Base-by-base conservation (phyloP, 441 rosid genomes). In the Corymbia citriodora region DNA sequence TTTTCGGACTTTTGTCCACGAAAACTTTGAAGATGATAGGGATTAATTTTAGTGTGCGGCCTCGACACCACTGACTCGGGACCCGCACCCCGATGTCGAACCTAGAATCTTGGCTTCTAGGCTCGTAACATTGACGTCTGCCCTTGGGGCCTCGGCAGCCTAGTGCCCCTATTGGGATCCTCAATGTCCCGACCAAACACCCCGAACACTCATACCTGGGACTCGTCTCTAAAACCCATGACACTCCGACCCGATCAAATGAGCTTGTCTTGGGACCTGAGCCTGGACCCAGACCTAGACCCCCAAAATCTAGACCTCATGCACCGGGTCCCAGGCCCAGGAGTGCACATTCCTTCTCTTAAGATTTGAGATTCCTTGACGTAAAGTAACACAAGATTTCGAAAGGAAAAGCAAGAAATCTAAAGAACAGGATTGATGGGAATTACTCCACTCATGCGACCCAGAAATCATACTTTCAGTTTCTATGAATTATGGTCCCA, bases 31-130 rank as follows among this genome's bases (percentile, higher is more conserved):
- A 45, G 23, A n/a, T 12, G 52, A 45, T 23, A 3, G 9, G 8
- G 10, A 79, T 1, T 23, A 52, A 79, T 45, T 15, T 79, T 6
- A n/a, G 8, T 23, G 18, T 48, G 23, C 7, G 3, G 23, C 0
- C 29, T 40, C n/a, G 10, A 21, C 52, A 13, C 2, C 8, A 45
- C 10, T 45, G 0, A 45, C 10, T 79, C 10, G 17, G 45, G 79
- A 33, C 12, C 23, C 3, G 1, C 6, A 13, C 65, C 3, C 17
- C 0, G n/a, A 65, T 65, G 19, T 70, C 3, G 3, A 2, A 68
- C 23, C 13, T 9, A 2, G 4, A 68, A 68, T 68, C 23, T 68
- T 12, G 2, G 0, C 40, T 68, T 31, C 10, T 31, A 17, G 10
- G 79, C 79, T 70, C 7, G 7, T 70, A 70, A 70, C 3, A 23